These are phyloP conservation scores for Endothia cerciana DNA, from an alignment of 2,329 filamentous ascomycete genomes.

Conservation along the genomic window DNA sequence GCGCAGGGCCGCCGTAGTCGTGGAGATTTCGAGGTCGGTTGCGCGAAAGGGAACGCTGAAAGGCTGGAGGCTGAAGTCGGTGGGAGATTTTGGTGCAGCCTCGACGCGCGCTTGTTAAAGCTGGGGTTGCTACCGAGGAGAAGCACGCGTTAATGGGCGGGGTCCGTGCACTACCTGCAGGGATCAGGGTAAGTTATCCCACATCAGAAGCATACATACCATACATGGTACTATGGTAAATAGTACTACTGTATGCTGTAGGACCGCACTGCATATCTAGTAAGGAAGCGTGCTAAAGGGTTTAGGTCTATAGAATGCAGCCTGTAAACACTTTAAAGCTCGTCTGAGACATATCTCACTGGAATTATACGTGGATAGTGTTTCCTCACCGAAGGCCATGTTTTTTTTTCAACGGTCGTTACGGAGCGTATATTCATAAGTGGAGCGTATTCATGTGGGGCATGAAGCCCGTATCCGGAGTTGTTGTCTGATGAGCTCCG, in stretches of 20 bases:
- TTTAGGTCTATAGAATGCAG: too few relatives aligned
- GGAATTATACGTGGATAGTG: too few relatives aligned
- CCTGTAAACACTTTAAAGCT: too few relatives aligned
- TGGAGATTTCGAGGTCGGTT: background rate
- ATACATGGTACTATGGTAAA: background rate
- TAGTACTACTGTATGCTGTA: background rate
- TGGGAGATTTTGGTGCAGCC: conserved; percentile 10
- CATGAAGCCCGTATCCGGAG: background rate
- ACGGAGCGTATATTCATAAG: too few relatives aligned
- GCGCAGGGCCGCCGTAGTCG: background rate
- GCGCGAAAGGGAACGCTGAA: background rate
- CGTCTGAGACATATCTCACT: too few relatives aligned
- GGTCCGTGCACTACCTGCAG: conserved; percentile 5
- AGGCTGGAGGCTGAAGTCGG: background rate
- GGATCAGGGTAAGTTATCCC: conserved; percentile 6
- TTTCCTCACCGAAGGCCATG: background rate
- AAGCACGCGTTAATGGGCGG: conserved; percentile 9
- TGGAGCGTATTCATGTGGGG: too few relatives aligned
- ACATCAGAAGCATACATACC: background rate
- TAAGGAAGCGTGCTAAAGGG: too few relatives aligned
- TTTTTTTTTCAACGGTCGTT: too few relatives aligned
- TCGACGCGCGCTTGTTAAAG: conserved; percentile 9
- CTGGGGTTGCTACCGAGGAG: background rate
- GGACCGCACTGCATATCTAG: too few relatives aligned
- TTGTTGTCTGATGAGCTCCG: background rate